phyloP scores from a whole-genome alignment of 805 yeast genomes.

The Tetrapisispora namnaoensis region DNA sequence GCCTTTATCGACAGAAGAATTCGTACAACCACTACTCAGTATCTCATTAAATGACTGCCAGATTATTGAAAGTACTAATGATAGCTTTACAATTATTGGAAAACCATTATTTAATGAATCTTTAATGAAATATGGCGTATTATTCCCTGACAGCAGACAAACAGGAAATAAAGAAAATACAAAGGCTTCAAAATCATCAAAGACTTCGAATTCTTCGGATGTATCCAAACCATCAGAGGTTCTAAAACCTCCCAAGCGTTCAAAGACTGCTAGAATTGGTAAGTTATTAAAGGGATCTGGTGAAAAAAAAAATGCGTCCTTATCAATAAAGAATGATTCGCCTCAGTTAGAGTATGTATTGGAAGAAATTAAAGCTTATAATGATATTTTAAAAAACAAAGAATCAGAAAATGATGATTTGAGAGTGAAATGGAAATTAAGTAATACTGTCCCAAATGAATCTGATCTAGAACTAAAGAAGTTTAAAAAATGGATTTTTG shows the following conservation, averaged over 20 bases:
- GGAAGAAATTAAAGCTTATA: neutral
- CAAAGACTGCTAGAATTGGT: neutral
- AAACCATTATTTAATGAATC: slow-evolving; percentile 12
- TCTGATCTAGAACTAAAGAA: slow-evolving; percentile 36
- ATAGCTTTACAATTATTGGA: slow-evolving; percentile 35
- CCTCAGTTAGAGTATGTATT: neutral
- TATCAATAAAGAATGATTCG: neutral
- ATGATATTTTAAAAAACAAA: neutral
- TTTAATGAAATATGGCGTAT: too few species aligned
- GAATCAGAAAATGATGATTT: neutral
- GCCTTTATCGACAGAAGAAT: neutral
- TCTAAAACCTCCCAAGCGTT: neutral
- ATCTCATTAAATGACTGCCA: slow-evolving; percentile 32
- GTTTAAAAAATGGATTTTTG: slow-evolving; percentile 44
- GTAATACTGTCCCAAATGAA: slow-evolving; percentile 15
- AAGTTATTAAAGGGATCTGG: neutral
- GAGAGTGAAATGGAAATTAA: slow-evolving; percentile 18
- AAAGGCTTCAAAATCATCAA: neutral
- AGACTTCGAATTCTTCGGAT: neutral
- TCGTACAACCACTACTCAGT: slow-evolving; percentile 31
- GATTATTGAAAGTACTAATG: slow-evolving; percentile 27
- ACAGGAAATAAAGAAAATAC: neutral
- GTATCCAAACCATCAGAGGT: neutral
- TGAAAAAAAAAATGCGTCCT: neutral
- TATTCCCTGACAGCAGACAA: neutral